phyloP scores from a whole-genome alignment of 1,284 basidiomycete genomes.

The Singerocomus inundabilis region DNA sequence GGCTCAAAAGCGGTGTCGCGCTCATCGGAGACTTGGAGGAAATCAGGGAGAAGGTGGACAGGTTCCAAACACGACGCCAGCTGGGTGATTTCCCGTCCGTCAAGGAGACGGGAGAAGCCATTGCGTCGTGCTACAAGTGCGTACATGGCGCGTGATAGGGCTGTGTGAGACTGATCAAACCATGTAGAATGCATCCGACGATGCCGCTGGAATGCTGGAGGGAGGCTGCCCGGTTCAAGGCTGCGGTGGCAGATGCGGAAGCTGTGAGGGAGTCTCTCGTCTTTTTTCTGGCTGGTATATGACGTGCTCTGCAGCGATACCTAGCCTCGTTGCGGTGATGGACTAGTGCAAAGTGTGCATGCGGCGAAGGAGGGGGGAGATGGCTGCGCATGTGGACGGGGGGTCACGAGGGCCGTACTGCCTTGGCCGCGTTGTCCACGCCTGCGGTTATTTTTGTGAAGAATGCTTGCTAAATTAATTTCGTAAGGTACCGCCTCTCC shows the following conservation, averaged over 20 bases:
- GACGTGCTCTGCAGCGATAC: conserved; percentile 24
- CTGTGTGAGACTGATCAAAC: conserved; percentile 6
- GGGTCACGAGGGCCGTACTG: conserved; percentile 27
- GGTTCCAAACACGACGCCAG: conserved; percentile 60
- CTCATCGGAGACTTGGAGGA: conserved; percentile 73
- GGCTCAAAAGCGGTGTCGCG: conserved; percentile 56
- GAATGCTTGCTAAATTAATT: conserved; percentile 24
- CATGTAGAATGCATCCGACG: conserved; percentile 52
- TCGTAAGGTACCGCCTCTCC: conserved; percentile 27
- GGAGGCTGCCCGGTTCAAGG: conserved; percentile 73
- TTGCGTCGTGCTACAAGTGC: conserved; percentile 74
- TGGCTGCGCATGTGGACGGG: conserved; percentile 19
- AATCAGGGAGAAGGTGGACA: conserved; percentile 68
- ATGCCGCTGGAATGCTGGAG: conserved; percentile 76
- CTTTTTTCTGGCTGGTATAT: neutral
- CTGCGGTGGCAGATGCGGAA: conserved; percentile 67
- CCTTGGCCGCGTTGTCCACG: conserved; percentile 24
- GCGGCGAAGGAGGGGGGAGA: too few relatives aligned
- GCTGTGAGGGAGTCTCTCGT: conserved; percentile 39
- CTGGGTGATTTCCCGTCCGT: conserved; percentile 57
- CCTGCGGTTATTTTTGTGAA: conserved; percentile 23
- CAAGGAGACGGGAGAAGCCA: conserved; percentile 54
- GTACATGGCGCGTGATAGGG: neutral
- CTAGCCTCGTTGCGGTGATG: conserved; percentile 30
- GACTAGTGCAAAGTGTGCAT: too few relatives aligned